A percentile compares a stretch with the other conserved stretches of the same genome.
Evolutionary conservation across 306 rosid species (phyloP).

Genomic region (Ceratonia siliqua): DNA sequence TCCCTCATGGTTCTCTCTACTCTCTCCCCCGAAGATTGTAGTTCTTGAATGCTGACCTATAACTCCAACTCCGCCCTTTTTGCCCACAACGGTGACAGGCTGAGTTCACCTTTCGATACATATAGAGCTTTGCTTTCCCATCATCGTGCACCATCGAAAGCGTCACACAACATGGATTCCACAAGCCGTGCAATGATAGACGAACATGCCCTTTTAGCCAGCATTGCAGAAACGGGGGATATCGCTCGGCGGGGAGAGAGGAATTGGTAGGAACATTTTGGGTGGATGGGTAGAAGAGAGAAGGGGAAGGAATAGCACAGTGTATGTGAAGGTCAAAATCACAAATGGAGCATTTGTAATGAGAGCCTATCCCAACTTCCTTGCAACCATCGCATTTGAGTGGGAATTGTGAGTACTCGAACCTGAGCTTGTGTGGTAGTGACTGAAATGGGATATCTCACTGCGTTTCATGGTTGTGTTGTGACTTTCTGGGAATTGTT

Average conservation of each 20-base stretch:
- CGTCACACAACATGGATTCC: conserved; percentile 92
- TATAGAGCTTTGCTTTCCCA: conserved; percentile 56
- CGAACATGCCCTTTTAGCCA: conserved; percentile 70
- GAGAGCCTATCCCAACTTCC: conserved; percentile 84
- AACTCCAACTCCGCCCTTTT: conserved; percentile 90
- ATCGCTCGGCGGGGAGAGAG: conserved; percentile 64
- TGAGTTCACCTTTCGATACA: conserved; percentile 65
- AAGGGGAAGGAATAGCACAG: conserved; percentile 67
- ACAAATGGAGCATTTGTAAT: conserved; percentile 68
- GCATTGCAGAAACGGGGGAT: conserved; percentile 78
- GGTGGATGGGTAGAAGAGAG: conserved; percentile 78
- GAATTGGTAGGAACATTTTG: conserved; percentile 81
- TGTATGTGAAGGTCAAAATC: conserved; percentile 91
- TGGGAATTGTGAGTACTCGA: conserved; percentile 77
- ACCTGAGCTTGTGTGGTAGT: conserved; percentile 74
- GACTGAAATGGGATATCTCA: conserved; percentile 82
- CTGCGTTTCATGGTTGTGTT: conserved; percentile 46
- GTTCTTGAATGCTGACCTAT: conserved; percentile 75
- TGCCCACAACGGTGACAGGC: conserved; percentile 78
- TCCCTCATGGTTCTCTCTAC: no score
- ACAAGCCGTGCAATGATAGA: conserved; percentile 73
- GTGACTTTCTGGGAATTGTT: conserved; percentile 24
- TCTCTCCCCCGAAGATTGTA: no score
- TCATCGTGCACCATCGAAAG: conserved; percentile 73
- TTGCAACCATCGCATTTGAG: conserved; percentile 97